These are phyloP conservation scores for Pleurotus salmoneostramineus DNA, from an alignment of 768 basidiomycete genomes.

Conservation along the genomic window DNA sequence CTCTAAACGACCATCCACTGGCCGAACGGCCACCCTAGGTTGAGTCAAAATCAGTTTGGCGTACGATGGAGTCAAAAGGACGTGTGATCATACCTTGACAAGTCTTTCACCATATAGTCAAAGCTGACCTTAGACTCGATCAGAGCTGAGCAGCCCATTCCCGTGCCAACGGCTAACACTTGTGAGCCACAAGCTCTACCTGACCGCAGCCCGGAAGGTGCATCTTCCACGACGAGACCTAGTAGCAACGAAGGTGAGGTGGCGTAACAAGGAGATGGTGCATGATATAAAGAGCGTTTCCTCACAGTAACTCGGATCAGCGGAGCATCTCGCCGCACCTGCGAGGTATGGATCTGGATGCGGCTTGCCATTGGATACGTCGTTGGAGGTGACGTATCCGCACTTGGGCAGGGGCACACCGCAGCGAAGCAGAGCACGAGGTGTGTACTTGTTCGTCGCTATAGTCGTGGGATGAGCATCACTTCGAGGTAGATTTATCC, in stretches of 20 bases:
- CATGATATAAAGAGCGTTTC: neutral
- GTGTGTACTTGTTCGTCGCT: conserved; percentile 76
- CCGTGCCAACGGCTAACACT: conserved; percentile 83
- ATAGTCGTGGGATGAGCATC: neutral
- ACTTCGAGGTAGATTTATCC: conserved; percentile 5
- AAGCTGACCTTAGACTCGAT: conserved; percentile 48
- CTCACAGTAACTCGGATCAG: conserved; percentile 56
- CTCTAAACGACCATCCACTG: conserved; percentile 42
- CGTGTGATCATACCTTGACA: conserved; percentile 49
- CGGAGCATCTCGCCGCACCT: conserved; percentile 60
- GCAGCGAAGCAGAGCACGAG: conserved; percentile 60
- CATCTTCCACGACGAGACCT: conserved; percentile 90
- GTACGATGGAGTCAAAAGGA: neutral
- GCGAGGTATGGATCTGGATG: conserved; percentile 83
- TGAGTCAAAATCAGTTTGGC: neutral
- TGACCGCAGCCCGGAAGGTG: conserved; percentile 74
- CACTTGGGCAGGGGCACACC: conserved; percentile 53
- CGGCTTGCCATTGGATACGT: conserved; percentile 77
- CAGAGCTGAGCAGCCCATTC: conserved; percentile 56
- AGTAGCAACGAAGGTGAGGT: neutral
- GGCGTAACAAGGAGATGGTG: neutral
- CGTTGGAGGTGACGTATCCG: conserved; percentile 71
- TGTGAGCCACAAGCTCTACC: conserved; percentile 73
- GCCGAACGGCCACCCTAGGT: conserved; percentile 38
- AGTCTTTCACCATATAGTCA: conserved; percentile 65